Evolutionary conservation across 2,329 filamentous ascomycete species (phyloP), one percentile per base, ranked within the genome.

Genomic region (Dothistroma pini): DNA sequence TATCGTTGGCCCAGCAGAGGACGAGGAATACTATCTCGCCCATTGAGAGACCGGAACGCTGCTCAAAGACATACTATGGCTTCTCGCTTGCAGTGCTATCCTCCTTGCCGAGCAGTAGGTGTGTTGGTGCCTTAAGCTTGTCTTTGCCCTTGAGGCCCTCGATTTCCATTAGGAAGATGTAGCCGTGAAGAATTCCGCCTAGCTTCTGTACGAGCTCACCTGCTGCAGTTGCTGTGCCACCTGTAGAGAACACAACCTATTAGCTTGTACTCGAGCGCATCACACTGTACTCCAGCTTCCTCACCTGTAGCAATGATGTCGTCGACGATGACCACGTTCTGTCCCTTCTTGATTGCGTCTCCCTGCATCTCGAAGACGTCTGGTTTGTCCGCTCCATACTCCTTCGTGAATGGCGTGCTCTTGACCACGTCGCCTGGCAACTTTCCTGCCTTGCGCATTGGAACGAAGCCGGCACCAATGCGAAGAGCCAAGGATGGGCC

Each of bases 261-360:
- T 35, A 62, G 60, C 54, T 34, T 29, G 51, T 32, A 34, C 25
- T 31, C 0, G 16, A 44, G 11, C n/a, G 9, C 1, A 5, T 49
- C 22, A 12, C 10, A 16, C 19, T 25, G 16, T 19, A 41, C 11
- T 34, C 19, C 19, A n/a, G 8, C 5, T 41, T 16, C 79, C 88
- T 76, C 82, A 96, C 93, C 93, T 67, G 95, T 99, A 60, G 95
- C 95, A 80, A 99, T 97, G 74, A 99, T 96, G 76, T 99, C 95
- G 77, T 99, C 95, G 34, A 99, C 92, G 67, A 99, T 84, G 64
- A 99, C 81, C 60, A 96, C 93, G 76, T 89, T 93, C 80, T 96
- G 91, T 38, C 93, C 93, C 56, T 86, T 83, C 79, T 89, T 88
- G 72, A 99, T 88, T 50, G 89, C 88, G 76, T 89, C 92, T 68